phyloP scores from a whole-genome alignment of 441 rosid genomes.

The Melianthus villosus region DNA sequence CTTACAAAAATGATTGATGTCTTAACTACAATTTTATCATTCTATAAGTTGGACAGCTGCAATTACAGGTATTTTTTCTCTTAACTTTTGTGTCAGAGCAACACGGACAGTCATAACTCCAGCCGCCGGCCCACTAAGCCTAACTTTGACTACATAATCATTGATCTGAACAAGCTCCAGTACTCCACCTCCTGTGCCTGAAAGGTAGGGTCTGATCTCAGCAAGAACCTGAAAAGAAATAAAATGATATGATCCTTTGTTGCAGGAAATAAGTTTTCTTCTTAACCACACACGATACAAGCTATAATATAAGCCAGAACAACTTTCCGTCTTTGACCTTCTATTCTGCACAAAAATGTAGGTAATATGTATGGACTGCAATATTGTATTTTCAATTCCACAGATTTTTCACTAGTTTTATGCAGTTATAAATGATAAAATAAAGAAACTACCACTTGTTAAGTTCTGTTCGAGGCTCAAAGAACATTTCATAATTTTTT shows the following conservation, averaged over 20 bases:
- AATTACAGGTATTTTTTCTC: constrained; percentile 47
- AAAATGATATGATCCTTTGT: neutral
- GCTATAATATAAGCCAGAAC: neutral
- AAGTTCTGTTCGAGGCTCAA: no score
- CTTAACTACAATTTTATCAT: constrained; percentile 21
- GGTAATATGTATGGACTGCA: no score
- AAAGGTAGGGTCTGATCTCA: constrained; percentile 52
- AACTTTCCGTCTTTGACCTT: no score
- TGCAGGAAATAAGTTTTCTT: no score
- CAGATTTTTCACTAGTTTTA: no score
- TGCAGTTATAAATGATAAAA: no score
- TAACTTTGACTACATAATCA: constrained; percentile 34
- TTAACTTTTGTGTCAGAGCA: constrained; percentile 46
- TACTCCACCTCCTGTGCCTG: constrained; percentile 52
- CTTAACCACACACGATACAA: neutral
- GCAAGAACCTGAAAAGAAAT: constrained; percentile 32
- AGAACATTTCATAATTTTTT: no score
- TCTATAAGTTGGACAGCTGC: constrained; percentile 54
- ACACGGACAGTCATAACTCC: constrained; percentile 69
- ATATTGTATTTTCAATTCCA: no score
- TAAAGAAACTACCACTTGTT: no score
- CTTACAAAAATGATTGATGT: no score
- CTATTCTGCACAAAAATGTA: no score
- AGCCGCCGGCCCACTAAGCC: constrained; percentile 57
- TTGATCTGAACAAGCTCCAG: constrained; percentile 43